A percentile compares a stretch with the other conserved stretches of the same genome.
phyloP scores from a whole-genome alignment of 2,329 filamentous ascomycete species.

The Paracorniculantispora psalliotae region DNA sequence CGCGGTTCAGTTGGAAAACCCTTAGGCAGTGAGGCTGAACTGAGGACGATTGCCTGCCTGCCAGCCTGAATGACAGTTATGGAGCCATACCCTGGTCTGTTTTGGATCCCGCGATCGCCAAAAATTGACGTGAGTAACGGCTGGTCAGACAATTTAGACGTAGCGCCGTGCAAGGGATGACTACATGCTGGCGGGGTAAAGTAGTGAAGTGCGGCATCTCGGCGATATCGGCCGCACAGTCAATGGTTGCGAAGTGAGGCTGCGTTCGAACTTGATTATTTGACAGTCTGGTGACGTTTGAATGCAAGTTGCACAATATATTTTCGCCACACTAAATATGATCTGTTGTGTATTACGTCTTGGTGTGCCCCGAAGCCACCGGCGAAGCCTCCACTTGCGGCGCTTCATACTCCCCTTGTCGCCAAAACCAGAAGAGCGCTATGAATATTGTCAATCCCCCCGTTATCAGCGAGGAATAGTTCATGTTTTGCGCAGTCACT shows the following conservation, averaged over 20 bases:
- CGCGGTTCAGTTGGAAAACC: neutral
- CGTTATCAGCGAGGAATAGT: constrained; percentile 40
- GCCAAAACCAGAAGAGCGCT: constrained; percentile 32
- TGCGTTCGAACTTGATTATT: neutral
- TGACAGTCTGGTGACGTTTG: neutral
- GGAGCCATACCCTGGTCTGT: neutral
- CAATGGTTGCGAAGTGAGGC: neutral
- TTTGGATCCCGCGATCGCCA: neutral
- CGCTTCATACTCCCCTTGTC: neutral
- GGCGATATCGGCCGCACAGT: neutral
- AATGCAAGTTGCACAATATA: neutral
- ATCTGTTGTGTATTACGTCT: neutral
- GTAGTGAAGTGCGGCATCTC: neutral
- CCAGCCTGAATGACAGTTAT: neutral
- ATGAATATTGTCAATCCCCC: constrained; percentile 32
- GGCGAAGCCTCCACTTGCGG: neutral
- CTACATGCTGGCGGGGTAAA: neutral
- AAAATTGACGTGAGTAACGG: neutral
- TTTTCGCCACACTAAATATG: neutral
- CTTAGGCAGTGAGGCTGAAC: neutral
- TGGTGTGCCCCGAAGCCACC: neutral
- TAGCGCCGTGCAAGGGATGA: neutral
- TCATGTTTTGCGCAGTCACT: constrained; percentile 44
- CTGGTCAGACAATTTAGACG: neutral
- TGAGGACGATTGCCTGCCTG: neutral